phyloP scores from a whole-genome alignment of 2,329 filamentous ascomycete genomes.

The Hypoxylon sp. region DNA sequence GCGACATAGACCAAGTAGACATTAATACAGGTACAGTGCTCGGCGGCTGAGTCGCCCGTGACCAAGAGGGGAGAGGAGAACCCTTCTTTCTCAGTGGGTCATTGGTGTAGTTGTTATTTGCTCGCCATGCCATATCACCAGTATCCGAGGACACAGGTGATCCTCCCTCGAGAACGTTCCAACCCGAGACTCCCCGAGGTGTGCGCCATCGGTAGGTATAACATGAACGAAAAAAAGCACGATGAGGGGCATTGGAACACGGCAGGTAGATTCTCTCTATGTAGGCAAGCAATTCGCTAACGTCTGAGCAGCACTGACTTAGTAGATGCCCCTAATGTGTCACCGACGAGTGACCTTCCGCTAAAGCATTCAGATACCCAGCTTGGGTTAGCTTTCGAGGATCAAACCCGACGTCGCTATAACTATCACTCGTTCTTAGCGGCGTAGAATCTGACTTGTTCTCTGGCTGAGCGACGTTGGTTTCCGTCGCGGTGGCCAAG shows the following conservation, averaged over 20 bases:
- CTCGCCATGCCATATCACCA: background rate
- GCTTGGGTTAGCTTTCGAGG: constrained; percentile 48
- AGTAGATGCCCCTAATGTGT: constrained; percentile 26
- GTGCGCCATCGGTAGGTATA: background rate
- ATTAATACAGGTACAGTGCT: background rate
- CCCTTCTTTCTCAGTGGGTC: background rate
- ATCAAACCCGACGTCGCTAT: constrained; percentile 54
- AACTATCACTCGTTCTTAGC: constrained; percentile 46
- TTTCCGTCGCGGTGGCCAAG: constrained; percentile 55
- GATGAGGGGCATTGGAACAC: background rate
- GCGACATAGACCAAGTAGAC: background rate
- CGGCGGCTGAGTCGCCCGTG: background rate
- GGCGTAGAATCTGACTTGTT: constrained; percentile 30
- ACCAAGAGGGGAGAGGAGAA: background rate
- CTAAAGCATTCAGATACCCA: constrained; percentile 51
- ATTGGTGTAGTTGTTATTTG: background rate
- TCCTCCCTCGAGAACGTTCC: background rate
- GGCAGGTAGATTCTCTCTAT: no score
- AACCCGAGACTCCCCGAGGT: background rate
- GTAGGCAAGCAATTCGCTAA: no score
- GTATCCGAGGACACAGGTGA: background rate
- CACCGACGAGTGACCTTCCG: constrained; percentile 30
- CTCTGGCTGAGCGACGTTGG: constrained; percentile 38
- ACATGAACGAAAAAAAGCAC: no score
- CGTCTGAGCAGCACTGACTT: background rate